Evolutionary conservation across 2,329 filamentous ascomycete species (phyloP), one percentile per base, ranked within the genome.

Genomic region (Mariannaea elegans): DNA sequence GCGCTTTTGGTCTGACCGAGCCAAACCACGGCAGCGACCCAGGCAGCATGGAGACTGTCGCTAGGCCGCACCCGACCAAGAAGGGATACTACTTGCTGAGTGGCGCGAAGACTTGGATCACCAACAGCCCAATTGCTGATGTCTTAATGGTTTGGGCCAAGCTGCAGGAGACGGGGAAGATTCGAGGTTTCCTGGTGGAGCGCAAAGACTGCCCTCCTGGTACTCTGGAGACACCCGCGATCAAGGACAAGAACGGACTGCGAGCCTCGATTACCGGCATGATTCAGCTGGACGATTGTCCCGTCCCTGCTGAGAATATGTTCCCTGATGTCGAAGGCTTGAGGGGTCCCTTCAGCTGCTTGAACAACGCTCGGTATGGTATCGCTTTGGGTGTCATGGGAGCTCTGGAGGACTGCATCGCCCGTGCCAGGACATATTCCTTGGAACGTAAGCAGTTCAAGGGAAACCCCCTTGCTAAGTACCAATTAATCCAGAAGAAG

Each of bases 401-500:
- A 62, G 94, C 95, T 1, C 81, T 99, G 29, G 95, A 99, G 78
- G 95, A 99, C 77, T 95, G 92, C 75, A 87, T 99, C 64, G 81
- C 84, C 16, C 87, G 94, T 49, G 88, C 95, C 3, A 84, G 94
- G 63, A 87, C 88, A 12, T 99, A 99, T 75, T 87, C 94, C n/a
- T 80, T 99, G 49, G 94, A 97, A 77, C 85, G 95, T 65, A 94
- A 90, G 79, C 95, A 99, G 77, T 99, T 99, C 86, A 97, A 96
- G 81, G 88, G 89, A 48, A 98, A 98, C 77, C 94, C 94, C 0
- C 84, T 99, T 52, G 95, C 94, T 38, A 96, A 92, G 76, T 99
- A 99, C 75, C 95, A 99, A 81, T 87, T 99, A 13, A 86, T 99
- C 51, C 95, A 99, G 83, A 97, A 97, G 87, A 99, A 99, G 82